Evolutionary conservation across 306 rosid genomes (phyloP).

Genomic region (Vigna trinervia): DNA sequence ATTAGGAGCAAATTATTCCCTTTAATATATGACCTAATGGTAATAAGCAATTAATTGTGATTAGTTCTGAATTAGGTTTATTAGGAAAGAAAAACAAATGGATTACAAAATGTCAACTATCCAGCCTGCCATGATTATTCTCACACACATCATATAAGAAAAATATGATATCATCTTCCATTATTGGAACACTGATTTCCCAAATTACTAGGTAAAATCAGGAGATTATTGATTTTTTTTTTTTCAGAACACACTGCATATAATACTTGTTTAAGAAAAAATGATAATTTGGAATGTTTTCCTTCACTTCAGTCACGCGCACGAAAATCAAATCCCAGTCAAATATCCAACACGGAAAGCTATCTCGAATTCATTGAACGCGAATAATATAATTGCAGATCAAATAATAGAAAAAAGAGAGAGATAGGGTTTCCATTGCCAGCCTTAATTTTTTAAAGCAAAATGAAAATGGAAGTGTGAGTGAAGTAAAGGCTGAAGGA

Average conservation of each 20-base stretch:
- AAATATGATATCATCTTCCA: too few species aligned
- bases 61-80: neutral
- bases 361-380: neutral
- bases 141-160: too few species aligned
- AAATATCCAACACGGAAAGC: slow-evolving; percentile 19
- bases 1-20: too few species aligned
- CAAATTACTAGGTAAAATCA: too few species aligned
- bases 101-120: too few species aligned
- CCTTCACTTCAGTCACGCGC: neutral
- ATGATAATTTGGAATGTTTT: neutral
- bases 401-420: neutral
- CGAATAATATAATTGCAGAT: neutral
- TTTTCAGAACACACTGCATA: too few species aligned
- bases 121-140: too few species aligned
- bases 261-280: neutral
- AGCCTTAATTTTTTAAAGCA: slow-evolving; percentile 5
- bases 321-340: slow-evolving; percentile 1
- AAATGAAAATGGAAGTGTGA: slow-evolving; percentile 16
- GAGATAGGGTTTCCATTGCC: neutral
- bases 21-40: neutral
- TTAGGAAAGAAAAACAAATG: neutral
- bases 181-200: too few species aligned
- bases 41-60: neutral
- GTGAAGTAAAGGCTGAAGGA: slow-evolving; percentile 31
- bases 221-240: too few species aligned